Conservation (phyloP, 192 early-diverging fungal species). For the Ambispora gerdemannii region DNA sequence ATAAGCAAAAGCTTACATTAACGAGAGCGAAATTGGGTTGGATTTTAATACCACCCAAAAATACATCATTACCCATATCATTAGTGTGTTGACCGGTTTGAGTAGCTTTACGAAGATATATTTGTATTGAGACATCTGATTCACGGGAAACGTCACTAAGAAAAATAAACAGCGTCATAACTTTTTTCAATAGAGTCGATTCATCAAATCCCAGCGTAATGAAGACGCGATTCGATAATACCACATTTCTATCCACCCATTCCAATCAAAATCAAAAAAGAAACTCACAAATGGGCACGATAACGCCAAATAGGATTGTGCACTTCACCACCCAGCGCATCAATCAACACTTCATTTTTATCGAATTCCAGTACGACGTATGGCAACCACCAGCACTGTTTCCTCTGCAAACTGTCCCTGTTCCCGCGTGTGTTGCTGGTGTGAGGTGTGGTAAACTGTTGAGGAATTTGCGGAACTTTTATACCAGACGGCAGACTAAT, state of each 20-base stretch:
- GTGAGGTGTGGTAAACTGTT: constrained; percentile 11
- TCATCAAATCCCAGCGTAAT: too few relatives aligned
- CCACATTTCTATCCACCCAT: too few relatives aligned
- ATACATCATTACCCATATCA: constrained; percentile 49
- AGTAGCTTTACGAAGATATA: constrained; percentile 50
- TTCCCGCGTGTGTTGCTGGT: constrained; percentile 29
- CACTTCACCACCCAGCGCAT: constrained; percentile 73
- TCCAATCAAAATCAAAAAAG: neutral
- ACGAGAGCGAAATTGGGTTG: constrained; percentile 48
- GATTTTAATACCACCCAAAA: constrained; percentile 52
- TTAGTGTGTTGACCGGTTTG: constrained; percentile 29
- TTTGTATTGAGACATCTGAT: constrained; percentile 57
- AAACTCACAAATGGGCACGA: constrained; percentile 74
- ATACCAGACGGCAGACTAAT: constrained; percentile 67
- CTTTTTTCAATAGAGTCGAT: neutral
- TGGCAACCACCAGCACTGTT: constrained; percentile 61
- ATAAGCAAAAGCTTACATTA: constrained; percentile 37
- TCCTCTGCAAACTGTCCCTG: constrained; percentile 53
- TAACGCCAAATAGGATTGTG: constrained; percentile 75
- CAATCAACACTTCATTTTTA: constrained; percentile 89
- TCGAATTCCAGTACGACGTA: constrained; percentile 92
- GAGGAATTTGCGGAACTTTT: constrained; percentile 43
- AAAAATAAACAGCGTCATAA: constrained; percentile 12
- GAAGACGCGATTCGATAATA: too few relatives aligned
- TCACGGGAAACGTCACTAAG: constrained; percentile 59